Percentiles rank a stretch among this genome's conserved stretches.
phyloP scores from a whole-genome alignment of 768 basidiomycete genomes.

The Clitopilus passeckerianus region DNA sequence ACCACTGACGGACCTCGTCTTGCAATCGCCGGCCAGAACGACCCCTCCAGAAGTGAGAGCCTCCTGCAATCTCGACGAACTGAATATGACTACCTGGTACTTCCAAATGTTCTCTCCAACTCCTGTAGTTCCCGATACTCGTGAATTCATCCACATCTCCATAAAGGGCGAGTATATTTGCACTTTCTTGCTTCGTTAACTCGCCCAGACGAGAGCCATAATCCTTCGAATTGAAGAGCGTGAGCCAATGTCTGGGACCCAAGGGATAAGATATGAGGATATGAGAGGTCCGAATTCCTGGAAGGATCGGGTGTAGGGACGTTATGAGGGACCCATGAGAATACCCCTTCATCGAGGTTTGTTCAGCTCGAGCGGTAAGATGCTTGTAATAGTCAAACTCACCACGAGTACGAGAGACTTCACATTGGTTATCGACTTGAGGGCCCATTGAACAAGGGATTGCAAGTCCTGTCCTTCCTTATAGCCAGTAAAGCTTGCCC shows the following conservation, averaged over 20 bases:
- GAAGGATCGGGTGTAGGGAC: conserved; percentile 55
- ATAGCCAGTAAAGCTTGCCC: conserved; percentile 68
- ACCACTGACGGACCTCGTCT: conserved; percentile 25
- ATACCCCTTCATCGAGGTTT: conserved; percentile 55
- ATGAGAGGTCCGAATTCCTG: conserved; percentile 53
- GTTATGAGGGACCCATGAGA: conserved; percentile 76
- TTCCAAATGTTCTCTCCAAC: conserved; percentile 45
- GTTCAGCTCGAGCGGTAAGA: conserved; percentile 5
- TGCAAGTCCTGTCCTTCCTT: conserved; percentile 68
- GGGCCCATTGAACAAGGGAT: conserved; percentile 53
- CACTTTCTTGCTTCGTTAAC: conserved; percentile 39
- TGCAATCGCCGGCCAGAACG: conserved; percentile 20
- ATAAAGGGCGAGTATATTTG: conserved; percentile 57
- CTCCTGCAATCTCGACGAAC: conserved; percentile 39
- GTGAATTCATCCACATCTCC: conserved; percentile 77
- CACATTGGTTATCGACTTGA: conserved; percentile 36
- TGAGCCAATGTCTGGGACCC: conserved; percentile 60
- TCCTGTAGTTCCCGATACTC: conserved; percentile 41
- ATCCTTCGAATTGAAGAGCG: conserved; percentile 54
- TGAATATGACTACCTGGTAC: conserved; percentile 7
- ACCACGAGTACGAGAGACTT: conserved; percentile 57
- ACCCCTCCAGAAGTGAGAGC: conserved; percentile 66
- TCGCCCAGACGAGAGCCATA: conserved; percentile 49
- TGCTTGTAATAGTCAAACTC: conserved; percentile 17
- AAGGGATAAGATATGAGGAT: conserved; percentile 76